Conservation (phyloP, 176 grass and related monocot species). For the Carex kokanica region DNA sequence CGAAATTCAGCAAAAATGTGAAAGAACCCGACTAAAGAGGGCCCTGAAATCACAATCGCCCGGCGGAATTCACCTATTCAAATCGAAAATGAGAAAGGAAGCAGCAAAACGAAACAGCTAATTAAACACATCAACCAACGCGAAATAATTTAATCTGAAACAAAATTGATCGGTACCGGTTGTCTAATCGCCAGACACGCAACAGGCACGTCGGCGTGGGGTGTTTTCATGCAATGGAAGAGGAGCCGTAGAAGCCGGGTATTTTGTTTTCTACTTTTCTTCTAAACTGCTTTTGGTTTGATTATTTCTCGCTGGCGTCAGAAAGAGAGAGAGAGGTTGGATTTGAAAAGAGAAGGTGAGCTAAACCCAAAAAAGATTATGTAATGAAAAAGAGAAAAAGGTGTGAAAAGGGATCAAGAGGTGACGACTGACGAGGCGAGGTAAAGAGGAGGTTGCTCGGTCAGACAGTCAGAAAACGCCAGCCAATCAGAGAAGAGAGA, state of each 20-base stretch:
- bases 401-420: slow-evolving; percentile 10
- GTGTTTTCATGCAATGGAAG: slow-evolving; percentile 7
- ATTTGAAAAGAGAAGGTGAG: background rate
- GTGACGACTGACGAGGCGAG: background rate
- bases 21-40: background rate
- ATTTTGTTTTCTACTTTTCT: background rate
- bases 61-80: background rate
- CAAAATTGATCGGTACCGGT: background rate
- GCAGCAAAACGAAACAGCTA: background rate
- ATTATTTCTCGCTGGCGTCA: slow-evolving; percentile 12
- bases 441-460: background rate
- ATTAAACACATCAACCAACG: background rate
- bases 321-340: background rate
- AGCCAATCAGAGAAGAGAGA: slow-evolving; percentile 19
- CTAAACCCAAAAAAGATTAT: background rate
- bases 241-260: background rate
- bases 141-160: background rate
- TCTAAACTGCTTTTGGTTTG: background rate
- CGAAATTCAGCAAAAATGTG: slow-evolving; percentile 5
- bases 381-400: background rate
- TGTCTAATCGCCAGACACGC: background rate
- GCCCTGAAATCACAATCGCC: background rate
- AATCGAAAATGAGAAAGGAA: background rate
- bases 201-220: background rate
- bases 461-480: slow-evolving; percentile 18